These are phyloP conservation scores for Colletotrichum sp. DNA, from an alignment of 2,329 filamentous ascomycete species.

Conservation along the genomic window DNA sequence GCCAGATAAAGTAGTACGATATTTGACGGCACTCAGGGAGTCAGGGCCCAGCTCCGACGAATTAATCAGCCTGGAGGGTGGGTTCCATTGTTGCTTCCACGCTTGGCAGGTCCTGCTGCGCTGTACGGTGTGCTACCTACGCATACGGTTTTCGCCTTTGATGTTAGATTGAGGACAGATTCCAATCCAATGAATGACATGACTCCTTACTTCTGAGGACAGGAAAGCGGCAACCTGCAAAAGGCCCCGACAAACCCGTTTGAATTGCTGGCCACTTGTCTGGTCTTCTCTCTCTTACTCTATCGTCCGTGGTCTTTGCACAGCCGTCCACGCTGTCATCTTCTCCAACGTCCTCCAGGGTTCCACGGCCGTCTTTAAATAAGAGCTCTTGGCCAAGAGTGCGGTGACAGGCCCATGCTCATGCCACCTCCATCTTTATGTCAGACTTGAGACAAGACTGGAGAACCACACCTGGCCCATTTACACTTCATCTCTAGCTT, in stretches of 20 bases:
- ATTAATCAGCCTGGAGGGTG: slow-evolving; percentile 11
- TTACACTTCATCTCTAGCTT: slow-evolving; percentile 4
- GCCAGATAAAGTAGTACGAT: slow-evolving; percentile 18
- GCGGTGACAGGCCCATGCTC: background rate
- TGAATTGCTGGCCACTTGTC: background rate
- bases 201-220: background rate
- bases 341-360: background rate
- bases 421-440: background rate
- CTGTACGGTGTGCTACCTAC: background rate
- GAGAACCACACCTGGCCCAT: background rate
- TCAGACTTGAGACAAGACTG: slow-evolving; percentile 6
- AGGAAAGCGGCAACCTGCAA: background rate
- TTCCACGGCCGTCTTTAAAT: background rate
- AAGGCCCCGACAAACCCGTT: slow-evolving; percentile 9
- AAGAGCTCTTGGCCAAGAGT: background rate
- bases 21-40: background rate
- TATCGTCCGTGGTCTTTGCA: background rate
- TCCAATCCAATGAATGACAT: slow-evolving; percentile 1
- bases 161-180: slow-evolving; percentile 17
- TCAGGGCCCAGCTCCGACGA: background rate
- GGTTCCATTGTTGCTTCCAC: background rate
- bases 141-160: background rate
- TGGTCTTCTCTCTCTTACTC: background rate
- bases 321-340: background rate
- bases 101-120: background rate